Evolutionary conservation across 1,284 basidiomycete species (phyloP), one percentile per base, ranked within the genome.

Genomic region (Takashimella koratensis): DNA sequence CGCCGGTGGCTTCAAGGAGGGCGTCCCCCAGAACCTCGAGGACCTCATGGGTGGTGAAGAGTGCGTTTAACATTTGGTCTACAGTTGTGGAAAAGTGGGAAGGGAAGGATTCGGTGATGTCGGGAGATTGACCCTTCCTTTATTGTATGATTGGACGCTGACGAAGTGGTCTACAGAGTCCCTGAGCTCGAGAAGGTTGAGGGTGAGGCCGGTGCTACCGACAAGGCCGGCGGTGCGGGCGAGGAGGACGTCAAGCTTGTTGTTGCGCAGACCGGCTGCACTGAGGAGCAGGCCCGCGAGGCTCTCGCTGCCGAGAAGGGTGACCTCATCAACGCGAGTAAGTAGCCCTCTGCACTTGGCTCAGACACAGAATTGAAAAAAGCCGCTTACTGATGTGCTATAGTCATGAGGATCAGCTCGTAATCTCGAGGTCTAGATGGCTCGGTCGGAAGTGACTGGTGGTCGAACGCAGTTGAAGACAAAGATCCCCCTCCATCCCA

Each of bases 211-310:
- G 63, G 73, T 46, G 64, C 60, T 23, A 46, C 66, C 39, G 57
- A 58, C 19, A 54, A 56, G n/a, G 57, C 57, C 22, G 56, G 55
- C 27, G 86, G 83, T 12, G 81, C 83, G 45, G 79, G 87, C 25
- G 82, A 89, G 52, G 94, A 96, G 77, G 95, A 98, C 74, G 91
- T 96, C 62, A 90, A 97, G 65, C 84, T 96, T 55, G 90, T 98
- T 53, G 91, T 97, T 81, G 82, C 84, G 56, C 92, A 95, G 80
- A 78, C 76, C 26, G 73, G 71, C 70, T 93, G 89, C 78, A 85
- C 89, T 51, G 84, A 90, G 62, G 88, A 88, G 53, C 93, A 92
- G 75, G 92, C 93, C 39, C 86, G 92, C 48, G 83, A 85, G 62
- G 91, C 84, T 86, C 78, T 96, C 74, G 91, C 89, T 79, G 88